Percentiles rank a stretch among this genome's conserved stretches.
phyloP scores from a whole-genome alignment of 2,329 filamentous ascomycete species.

The Rutstroemia sp. region DNA sequence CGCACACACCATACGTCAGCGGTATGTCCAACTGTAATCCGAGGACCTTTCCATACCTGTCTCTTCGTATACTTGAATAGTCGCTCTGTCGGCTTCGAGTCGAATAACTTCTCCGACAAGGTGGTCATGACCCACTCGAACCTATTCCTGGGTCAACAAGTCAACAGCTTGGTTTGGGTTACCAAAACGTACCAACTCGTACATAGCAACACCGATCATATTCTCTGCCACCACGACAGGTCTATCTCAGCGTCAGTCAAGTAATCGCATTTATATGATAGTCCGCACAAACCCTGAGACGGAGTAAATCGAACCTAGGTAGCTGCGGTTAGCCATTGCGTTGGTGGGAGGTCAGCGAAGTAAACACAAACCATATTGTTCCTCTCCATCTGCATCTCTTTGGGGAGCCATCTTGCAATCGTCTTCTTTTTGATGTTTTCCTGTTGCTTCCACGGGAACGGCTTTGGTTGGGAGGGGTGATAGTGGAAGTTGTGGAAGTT shows the following conservation, averaged over 20 bases:
- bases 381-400: conserved; percentile 40
- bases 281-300: conserved; percentile 48
- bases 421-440: conserved; percentile 15
- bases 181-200: conserved; percentile 63
- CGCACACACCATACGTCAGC: conserved; percentile 3
- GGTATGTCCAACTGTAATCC: neutral
- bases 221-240: conserved; percentile 96
- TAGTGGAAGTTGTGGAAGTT: conserved; percentile 37
- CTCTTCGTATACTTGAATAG: conserved; percentile 98
- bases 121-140: conserved; percentile 84
- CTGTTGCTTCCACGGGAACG: conserved; percentile 9
- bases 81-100: conserved; percentile 90
- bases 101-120: conserved; percentile 97
- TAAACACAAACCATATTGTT: conserved; percentile 44
- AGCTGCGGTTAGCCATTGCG: conserved; percentile 19
- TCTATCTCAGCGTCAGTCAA: conserved; percentile 35
- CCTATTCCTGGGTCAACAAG: conserved; percentile 43
- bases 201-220: conserved; percentile 99
- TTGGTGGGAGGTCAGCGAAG: conserved; percentile 4
- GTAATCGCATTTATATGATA: neutral
- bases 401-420: conserved; percentile 31
- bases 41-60: conserved; percentile 56
- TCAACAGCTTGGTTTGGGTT: neutral
- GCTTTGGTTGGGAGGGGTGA: conserved; percentile 21
- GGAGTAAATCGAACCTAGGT: conserved; percentile 57